A percentile compares a stretch with the other conserved stretches of the same genome.
Conservation (phyloP, 495 filamentous ascomycete species). For the Venustampulla echinocandica region DNA sequence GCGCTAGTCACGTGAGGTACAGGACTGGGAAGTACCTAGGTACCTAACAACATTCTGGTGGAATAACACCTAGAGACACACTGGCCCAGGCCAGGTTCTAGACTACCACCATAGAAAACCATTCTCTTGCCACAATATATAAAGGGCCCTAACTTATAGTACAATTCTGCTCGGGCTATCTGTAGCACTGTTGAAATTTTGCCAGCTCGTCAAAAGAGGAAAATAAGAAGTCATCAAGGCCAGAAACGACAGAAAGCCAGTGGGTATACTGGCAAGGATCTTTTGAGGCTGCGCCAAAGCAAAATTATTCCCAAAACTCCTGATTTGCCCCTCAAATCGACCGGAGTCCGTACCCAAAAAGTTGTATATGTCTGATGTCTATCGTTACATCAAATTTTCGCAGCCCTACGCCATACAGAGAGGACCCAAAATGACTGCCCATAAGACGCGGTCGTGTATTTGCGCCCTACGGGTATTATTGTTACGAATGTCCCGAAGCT, state of each 20-base stretch:
- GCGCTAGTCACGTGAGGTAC: too few species aligned
- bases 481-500: constrained; percentile 18
- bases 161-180: background rate
- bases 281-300: too few species aligned
- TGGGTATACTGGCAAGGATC: too few species aligned
- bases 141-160: background rate
- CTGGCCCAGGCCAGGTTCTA: too few species aligned
- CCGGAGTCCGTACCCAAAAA: constrained; percentile 8
- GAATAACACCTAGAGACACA: too few species aligned
- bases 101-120: too few species aligned
- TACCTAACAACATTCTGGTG: too few species aligned
- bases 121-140: background rate
- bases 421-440: constrained; percentile 9
- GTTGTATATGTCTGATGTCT: constrained; percentile 13
- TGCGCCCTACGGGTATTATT: constrained; percentile 15
- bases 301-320: too few species aligned
- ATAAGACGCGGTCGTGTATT: constrained; percentile 19
- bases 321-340: too few species aligned
- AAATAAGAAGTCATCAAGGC: background rate
- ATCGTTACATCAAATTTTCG: constrained; percentile 18
- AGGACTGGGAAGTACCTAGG: too few species aligned
- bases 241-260: background rate
- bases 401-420: constrained; percentile 16
- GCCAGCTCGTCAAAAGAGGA: background rate
- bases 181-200: background rate